Conservation (phyloP, 257 asterid genomes). For the Salvia splendens region DNA sequence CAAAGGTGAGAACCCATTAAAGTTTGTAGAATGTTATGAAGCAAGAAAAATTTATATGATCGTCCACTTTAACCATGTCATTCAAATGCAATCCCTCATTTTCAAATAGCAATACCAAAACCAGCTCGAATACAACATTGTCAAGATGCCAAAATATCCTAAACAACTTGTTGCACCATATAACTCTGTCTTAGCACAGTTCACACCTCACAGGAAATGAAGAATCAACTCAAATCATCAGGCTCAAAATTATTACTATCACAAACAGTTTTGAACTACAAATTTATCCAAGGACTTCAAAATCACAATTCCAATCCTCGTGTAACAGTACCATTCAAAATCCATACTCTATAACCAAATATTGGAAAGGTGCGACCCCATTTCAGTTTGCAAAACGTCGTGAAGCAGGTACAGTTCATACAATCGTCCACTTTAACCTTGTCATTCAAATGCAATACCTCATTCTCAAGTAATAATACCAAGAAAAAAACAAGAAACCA, state of each 20-base stretch:
- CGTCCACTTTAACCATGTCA: not conserved
- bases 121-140: not conserved
- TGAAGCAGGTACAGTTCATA: not conserved
- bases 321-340: not conserved
- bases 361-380: conserved; percentile 9
- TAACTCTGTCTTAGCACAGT: not conserved
- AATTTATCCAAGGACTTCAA: conserved; percentile 4
- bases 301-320: conserved; percentile 5
- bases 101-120: not conserved
- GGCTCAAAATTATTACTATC: not conserved
- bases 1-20: not conserved
- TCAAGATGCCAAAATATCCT: conserved; percentile 16
- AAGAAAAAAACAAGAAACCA: not conserved
- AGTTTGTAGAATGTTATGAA: not conserved
- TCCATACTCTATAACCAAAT: not conserved
- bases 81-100: not conserved
- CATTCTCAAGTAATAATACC: not conserved
- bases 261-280: not conserved
- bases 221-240: conserved; percentile 15
- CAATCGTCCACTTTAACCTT: not conserved
- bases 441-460: not conserved
- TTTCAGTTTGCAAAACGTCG: not conserved
- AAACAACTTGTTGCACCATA: conserved; percentile 1
- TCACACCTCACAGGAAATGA: not conserved
- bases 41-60: not conserved